Evolutionary conservation across 2,329 filamentous ascomycete species (phyloP), one percentile per base, ranked within the genome.

Genomic region (Aureobasidium sp.): DNA sequence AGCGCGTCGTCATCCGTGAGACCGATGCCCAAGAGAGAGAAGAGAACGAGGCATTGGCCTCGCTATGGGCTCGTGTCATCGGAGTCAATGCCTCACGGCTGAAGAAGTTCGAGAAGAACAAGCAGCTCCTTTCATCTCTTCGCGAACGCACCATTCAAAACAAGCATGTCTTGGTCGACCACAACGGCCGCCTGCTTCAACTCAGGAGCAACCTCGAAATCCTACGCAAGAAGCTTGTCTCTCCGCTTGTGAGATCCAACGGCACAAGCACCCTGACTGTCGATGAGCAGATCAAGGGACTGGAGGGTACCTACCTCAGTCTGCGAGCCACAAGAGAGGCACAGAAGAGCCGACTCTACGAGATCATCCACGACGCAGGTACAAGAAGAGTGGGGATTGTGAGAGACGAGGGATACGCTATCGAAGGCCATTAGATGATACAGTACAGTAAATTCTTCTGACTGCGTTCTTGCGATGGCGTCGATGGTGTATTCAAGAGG

Each of bases 41-140:
- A 31, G 89, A 95, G 71, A 85, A 84, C 63, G 90, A 96, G 69
- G 81, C 94, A 68, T 85, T 96, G 45, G 86, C 87, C 2, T 87
- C 85, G 2, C 81, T 96, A 9, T 97, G 93, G 93, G 88, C 89
- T 2, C 85, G 87, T 49, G 84, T 95, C 23, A 84, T 96, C 1
- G 92, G 91, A 1, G 80, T 87, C 40, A 87, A 89, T 68, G 85
- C 88, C 8, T 80, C 80, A 46, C 82, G 87, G 65, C 80, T 96
- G n/a, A 83, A 84, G 70, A 96, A 96, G 73, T 96, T 91, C 74
- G 90, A 96, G 72, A 90, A 89, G 75, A 97, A 97, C 78, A 87
- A 87, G 64, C 81, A 85, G 53, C 79, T 96, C 0, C 83, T 97
- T 25, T 83, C 81, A 53, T 87, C 87, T 65, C 87, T 97, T 60